phyloP scores from a whole-genome alignment of 2,329 filamentous ascomycete species.

The Hypocrella siamensis region DNA sequence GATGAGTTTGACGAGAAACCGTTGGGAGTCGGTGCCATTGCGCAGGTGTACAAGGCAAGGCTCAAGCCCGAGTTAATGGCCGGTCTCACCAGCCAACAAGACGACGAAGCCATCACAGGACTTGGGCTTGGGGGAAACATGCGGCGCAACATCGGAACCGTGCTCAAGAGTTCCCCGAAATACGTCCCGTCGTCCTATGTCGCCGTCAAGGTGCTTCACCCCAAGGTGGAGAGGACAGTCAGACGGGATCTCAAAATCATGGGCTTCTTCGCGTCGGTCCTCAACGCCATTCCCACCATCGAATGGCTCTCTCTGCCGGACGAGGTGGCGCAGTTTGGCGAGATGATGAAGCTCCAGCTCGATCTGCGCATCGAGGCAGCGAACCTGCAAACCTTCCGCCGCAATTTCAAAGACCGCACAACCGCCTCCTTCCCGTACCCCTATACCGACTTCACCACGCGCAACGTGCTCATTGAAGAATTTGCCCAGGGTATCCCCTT shows the following conservation, averaged over 20 bases:
- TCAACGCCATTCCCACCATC: slow-evolving; percentile 84
- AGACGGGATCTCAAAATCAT: slow-evolving; percentile 88
- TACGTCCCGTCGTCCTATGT: slow-evolving; percentile 84
- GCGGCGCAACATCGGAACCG: slow-evolving; percentile 64
- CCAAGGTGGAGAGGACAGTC: slow-evolving; percentile 76
- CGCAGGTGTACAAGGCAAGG: slow-evolving; percentile 94
- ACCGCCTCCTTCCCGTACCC: slow-evolving; percentile 97
- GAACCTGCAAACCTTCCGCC: slow-evolving; percentile 76
- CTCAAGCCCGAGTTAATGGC: slow-evolving; percentile 67
- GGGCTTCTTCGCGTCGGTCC: slow-evolving; percentile 69
- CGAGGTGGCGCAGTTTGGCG: slow-evolving; percentile 83
- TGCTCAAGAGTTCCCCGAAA: slow-evolving; percentile 74
- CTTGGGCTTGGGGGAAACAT: slow-evolving; percentile 49
- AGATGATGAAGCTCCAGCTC: slow-evolving; percentile 97
- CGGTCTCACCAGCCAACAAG: too few species aligned
- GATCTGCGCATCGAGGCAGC: slow-evolving; percentile 89
- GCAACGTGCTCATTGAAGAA: slow-evolving; percentile 86
- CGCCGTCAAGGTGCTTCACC: slow-evolving; percentile 90
- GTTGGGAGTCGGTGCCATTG: slow-evolving; percentile 87
- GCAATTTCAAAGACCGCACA: slow-evolving; percentile 75
- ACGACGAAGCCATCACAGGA: too few species aligned
- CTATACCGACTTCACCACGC: slow-evolving; percentile 81
- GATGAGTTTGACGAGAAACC: slow-evolving; percentile 86
- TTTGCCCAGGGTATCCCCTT: slow-evolving; percentile 91
- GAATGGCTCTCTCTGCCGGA: slow-evolving; percentile 95